phyloP scores from a whole-genome alignment of 2,329 filamentous ascomycete genomes.

The Nakataea oryzae region DNA sequence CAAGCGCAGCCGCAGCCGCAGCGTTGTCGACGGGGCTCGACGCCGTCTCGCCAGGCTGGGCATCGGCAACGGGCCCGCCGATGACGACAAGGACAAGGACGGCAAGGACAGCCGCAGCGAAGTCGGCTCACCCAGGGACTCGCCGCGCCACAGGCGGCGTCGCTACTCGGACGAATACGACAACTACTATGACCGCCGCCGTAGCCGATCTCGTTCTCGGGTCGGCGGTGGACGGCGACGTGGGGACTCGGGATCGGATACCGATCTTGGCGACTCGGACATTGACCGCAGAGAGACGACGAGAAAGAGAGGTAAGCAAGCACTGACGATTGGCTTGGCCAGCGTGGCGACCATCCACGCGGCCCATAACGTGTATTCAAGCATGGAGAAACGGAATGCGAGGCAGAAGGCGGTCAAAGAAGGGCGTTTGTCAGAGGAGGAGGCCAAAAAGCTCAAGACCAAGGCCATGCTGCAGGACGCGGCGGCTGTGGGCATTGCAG shows the following conservation, averaged over 20 bases:
- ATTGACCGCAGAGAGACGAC: slow-evolving; percentile 42
- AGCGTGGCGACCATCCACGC: slow-evolving; percentile 51
- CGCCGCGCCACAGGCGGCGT: slow-evolving; percentile 12
- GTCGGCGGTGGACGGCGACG: slow-evolving; percentile 20
- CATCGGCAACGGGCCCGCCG: slow-evolving; percentile 38
- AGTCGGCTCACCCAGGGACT: slow-evolving; percentile 3
- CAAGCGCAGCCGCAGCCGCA: slow-evolving; percentile 48
- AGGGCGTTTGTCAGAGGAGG: slow-evolving; percentile 36
- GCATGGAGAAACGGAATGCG: slow-evolving; percentile 44
- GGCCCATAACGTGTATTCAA: slow-evolving; percentile 46
- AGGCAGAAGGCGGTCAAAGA: slow-evolving; percentile 43
- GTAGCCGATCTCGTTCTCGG: slow-evolving; percentile 27
- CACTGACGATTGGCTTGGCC: slow-evolving; percentile 45
- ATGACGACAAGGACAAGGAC: slow-evolving; percentile 15
- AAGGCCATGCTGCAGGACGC: slow-evolving; percentile 47
- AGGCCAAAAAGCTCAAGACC: slow-evolving; percentile 46
- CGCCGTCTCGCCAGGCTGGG: slow-evolving; percentile 52
- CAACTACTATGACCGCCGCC: slow-evolving; percentile 28
- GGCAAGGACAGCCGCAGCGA: slow-evolving; percentile 20
- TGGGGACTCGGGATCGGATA: slow-evolving; percentile 37
- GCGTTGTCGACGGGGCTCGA: slow-evolving; percentile 52
- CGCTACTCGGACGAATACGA: slow-evolving; percentile 30
- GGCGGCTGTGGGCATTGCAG: slow-evolving; percentile 47
- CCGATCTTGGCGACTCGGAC: slow-evolving; percentile 46
- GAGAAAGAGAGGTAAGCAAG: slow-evolving; percentile 54